Conservation (phyloP, 176 grass and related monocot genomes). For the Otatea glauca region DNA sequence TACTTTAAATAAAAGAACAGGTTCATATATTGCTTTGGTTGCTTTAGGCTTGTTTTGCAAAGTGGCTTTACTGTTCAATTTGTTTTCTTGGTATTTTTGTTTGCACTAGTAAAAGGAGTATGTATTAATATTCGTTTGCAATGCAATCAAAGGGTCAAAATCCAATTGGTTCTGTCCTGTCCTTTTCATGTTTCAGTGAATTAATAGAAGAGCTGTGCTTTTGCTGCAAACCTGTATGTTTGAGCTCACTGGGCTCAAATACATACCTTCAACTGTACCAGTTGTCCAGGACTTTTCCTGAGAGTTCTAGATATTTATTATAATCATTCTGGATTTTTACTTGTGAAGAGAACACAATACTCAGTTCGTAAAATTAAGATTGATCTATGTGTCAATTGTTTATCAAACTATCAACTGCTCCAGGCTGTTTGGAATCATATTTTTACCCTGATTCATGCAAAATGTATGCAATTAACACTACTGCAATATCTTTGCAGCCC, state of each 20-base stretch:
- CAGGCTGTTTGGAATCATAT: slow-evolving; percentile 5
- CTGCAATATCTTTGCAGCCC: slow-evolving; percentile 59
- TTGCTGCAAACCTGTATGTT: background rate
- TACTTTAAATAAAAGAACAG: no score
- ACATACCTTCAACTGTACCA: background rate
- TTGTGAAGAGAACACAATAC: background rate
- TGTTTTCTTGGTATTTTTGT: slow-evolving; percentile 11
- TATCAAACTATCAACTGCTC: background rate
- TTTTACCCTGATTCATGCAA: background rate
- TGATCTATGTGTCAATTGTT: slow-evolving; percentile 8
- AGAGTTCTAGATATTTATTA: slow-evolving; percentile 12
- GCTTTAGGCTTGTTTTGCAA: background rate
- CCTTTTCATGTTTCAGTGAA: background rate
- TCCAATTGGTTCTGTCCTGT: background rate
- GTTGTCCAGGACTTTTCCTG: background rate
- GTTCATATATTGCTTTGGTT: background rate
- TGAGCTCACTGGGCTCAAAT: background rate
- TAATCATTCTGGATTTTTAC: slow-evolving; percentile 23
- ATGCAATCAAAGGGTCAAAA: background rate
- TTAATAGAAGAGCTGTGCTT: background rate
- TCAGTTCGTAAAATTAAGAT: background rate
- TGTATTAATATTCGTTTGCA: background rate
- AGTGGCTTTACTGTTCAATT: background rate
- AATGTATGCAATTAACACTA: slow-evolving; percentile 19
- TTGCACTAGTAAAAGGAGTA: background rate